Evolutionary conservation across 2,329 filamentous ascomycete species (phyloP), one percentile per base, ranked within the genome.

Genomic region (Fusarium denticulatum): DNA sequence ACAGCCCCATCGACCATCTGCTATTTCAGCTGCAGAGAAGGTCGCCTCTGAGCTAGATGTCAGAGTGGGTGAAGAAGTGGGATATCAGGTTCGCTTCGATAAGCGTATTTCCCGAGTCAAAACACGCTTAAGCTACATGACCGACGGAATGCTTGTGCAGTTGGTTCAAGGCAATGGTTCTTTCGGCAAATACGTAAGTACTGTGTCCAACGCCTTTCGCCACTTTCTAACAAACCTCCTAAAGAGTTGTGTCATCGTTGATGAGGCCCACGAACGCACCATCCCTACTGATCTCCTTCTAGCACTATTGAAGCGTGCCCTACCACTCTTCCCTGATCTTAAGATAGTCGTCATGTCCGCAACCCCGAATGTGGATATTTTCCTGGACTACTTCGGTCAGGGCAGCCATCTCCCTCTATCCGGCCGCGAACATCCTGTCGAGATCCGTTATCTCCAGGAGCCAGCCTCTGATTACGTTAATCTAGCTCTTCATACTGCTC

Each of bases 1-100:
- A 40, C 94, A 97, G 76, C 95, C 95, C 9, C 90, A 94, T 74
- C 90, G 95, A 84, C 94, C 97, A 14, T 95, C 95, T 14, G 94
- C 95, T 18, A 97, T 97, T 93, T 94, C 91, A 76, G 94, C 97
- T 34, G 95, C 95, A n/a, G 89, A 92, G 43, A 93, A 95, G 85
- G 95, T 97, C 6, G 93, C 94, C 0, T 94, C 97, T 71, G 95
- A 97, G 80, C 92, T 96, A 87, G 94, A 92, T 2, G 91, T 93
- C 52, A 93, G 93, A 79, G 83, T 97, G 16, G 95, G 95, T 3
- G 92, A 93, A 70, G 93, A 97, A 79, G 94, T 97, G 42, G 95
- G 95, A n/a, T 97, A 97, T 80, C 90, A 91, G 77, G 94, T 97
- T 79, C 93, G 96, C 81, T 91, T 91, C 66, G 95, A 93, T 1